These are phyloP conservation scores for barley (Hordeum vulgare) DNA, from an alignment of 176 grass and related monocot species.

Conservation along the genomic window MorexV3_pseudomolecules_assembly NC_058522.1:17800197-17800696, in stretches of 20 bases:
- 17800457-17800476: slow-evolving; percentile 54
- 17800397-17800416: slow-evolving; percentile 62
- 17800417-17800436: slow-evolving; percentile 58
- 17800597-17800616: slow-evolving; percentile 51
- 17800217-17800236: slow-evolving; percentile 55
- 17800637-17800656: slow-evolving; percentile 45
- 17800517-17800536: slow-evolving; percentile 52
- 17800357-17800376: slow-evolving; percentile 48
- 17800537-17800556: slow-evolving; percentile 58
- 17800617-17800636: slow-evolving; percentile 69
- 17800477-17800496: slow-evolving; percentile 78
- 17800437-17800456: slow-evolving; percentile 53
- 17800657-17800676: slow-evolving; percentile 81
- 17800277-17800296: slow-evolving; percentile 68
- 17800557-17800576: slow-evolving; percentile 79
- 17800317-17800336: slow-evolving; percentile 57
- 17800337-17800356: slow-evolving; percentile 51
- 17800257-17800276: slow-evolving; percentile 65
- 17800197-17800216: slow-evolving; percentile 52
- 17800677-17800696: slow-evolving; percentile 62
- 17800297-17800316: slow-evolving; percentile 58
- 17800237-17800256: slow-evolving; percentile 47
- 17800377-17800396: slow-evolving; percentile 54
- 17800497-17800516: slow-evolving; percentile 59
- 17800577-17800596: slow-evolving; percentile 80